Evolutionary conservation across 208 protist species (phyloP), one percentile per base, ranked within the genome.

Genomic region (Balamuthia mandrillaris): DNA sequence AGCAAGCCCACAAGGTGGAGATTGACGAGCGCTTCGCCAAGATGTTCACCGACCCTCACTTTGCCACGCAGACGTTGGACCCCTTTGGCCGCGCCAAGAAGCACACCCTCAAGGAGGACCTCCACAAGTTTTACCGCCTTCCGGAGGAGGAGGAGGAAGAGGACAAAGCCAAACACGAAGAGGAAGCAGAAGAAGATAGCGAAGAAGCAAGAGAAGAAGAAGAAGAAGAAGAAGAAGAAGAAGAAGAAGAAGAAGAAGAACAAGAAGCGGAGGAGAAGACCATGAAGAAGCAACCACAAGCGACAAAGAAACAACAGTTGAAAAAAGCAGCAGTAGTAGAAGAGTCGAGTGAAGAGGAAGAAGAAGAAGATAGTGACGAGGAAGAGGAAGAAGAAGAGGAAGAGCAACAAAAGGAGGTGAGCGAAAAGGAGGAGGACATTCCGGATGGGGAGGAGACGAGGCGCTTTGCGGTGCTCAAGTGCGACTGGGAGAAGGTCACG

Each of bases 401-500:
- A 27, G 16, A 27, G 12, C 58, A 27, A 12, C 18, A 12, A 10
- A 27, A 12, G 12, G 16, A 10, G 12, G 12, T 27, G 18, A 66
- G 24, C 58, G 24, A 27, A 27, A 12, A 12, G n/a, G 24, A 27
- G 58, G 24, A 66, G 24, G 24, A 27, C n/a, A 27, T 10, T 16
- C 58, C n/a, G 12, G 58, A 12, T 10, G 58, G 18, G n/a, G 18
- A 27, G 18, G 87, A 88, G 52, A 93, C 92, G 33, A 87, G 86
- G 21, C 96, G 97, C 33, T 58, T 99, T 42, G 97, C 97, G 18
- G 92, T 98, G 31, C 92, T 96, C 65, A 98, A 98, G 91, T 97
- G 95, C 86, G 96, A 98, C 90, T 99, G 97, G 96, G 96, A 98
- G 58, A 93, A 98, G 85, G 89, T 98, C 52, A 89, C 91, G 6